Percentiles rank a stretch among this genome's conserved stretches.
These are phyloP conservation scores for Eryngium alpinum DNA, from an alignment of 140 eudicot species.

Conservation along the genomic window DNA sequence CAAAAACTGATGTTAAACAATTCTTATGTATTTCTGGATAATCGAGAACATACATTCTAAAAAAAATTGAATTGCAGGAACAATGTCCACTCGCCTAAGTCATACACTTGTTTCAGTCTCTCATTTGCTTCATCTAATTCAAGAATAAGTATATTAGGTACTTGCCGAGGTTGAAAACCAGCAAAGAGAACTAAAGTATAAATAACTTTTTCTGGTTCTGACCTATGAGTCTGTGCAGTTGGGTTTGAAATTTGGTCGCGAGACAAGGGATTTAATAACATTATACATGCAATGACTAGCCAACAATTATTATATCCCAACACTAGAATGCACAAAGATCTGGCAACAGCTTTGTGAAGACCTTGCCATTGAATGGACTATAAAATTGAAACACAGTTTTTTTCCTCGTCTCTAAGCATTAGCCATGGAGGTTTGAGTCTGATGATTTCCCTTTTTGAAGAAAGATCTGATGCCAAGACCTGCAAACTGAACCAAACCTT, in stretches of 20 bases:
- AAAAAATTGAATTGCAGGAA: too few species aligned
- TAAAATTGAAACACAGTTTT: not conserved
- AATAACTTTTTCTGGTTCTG: not conserved
- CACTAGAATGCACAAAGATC: not conserved
- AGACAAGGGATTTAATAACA: conserved; percentile 6
- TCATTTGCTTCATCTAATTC: too few species aligned
- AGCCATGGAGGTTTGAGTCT: conserved; percentile 9
- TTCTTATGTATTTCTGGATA: too few species aligned
- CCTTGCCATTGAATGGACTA: conserved; percentile 6
- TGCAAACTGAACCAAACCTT: conserved; percentile 10
- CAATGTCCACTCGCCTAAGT: too few species aligned
- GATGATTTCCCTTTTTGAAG: not conserved
- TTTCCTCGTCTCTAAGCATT: conserved; percentile 10
- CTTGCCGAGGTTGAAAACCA: too few species aligned
- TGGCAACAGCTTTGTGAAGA: not conserved
- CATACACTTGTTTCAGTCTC: too few species aligned
- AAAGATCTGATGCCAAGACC: conserved; percentile 4
- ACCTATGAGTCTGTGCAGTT: not conserved
- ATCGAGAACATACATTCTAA: too few species aligned
- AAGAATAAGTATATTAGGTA: too few species aligned
- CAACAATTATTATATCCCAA: conserved; percentile 1
- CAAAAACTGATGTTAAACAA: too few species aligned
- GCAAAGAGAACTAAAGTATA: too few species aligned
- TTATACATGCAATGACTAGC: not conserved
- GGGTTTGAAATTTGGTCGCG: conserved; percentile 9